Percentiles rank a stretch among this genome's conserved stretches.
Evolutionary conservation across 2,329 filamentous ascomycete genomes (phyloP).

Genomic region (Neonectria faginata): DNA sequence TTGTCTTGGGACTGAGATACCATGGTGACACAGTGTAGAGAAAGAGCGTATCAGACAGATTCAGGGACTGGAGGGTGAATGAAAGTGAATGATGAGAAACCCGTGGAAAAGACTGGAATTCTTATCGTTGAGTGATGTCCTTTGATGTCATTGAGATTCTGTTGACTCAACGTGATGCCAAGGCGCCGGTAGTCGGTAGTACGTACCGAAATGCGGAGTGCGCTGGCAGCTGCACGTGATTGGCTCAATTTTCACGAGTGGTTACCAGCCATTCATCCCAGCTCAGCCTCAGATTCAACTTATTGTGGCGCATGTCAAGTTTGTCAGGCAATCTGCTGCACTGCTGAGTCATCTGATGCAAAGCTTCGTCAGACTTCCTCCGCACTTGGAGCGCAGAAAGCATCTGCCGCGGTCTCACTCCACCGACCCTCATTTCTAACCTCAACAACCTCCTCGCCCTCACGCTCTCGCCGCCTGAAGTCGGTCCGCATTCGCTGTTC

Average conservation of each 20-base stretch:
- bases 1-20: constrained; percentile 44
- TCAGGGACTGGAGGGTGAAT: not conserved
- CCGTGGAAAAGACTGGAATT: constrained; percentile 13
- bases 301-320: constrained; percentile 13
- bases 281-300: constrained; percentile 1
- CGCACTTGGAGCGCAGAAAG: constrained; percentile 31
- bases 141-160: constrained; percentile 36
- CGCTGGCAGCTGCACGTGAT: constrained; percentile 31
- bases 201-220: constrained; percentile 41
- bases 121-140: constrained; percentile 28
- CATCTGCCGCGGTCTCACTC: constrained; percentile 29
- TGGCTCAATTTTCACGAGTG: constrained; percentile 30
- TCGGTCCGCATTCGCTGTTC: constrained; percentile 48
- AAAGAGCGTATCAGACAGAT: not conserved
- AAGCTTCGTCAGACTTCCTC: constrained; percentile 24
- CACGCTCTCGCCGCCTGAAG: constrained; percentile 52
- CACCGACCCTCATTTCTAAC: constrained; percentile 35
- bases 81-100: not conserved
- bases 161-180: constrained; percentile 39
- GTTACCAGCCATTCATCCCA: constrained; percentile 6
- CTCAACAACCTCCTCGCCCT: constrained; percentile 44
- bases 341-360: constrained; percentile 33
- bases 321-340: constrained; percentile 18
- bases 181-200: constrained; percentile 5
- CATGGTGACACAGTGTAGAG: constrained; percentile 41